These are phyloP conservation scores for Exophiala lecanii-corni DNA, from an alignment of 2,329 filamentous ascomycete genomes.

Conservation along the genomic window DNA sequence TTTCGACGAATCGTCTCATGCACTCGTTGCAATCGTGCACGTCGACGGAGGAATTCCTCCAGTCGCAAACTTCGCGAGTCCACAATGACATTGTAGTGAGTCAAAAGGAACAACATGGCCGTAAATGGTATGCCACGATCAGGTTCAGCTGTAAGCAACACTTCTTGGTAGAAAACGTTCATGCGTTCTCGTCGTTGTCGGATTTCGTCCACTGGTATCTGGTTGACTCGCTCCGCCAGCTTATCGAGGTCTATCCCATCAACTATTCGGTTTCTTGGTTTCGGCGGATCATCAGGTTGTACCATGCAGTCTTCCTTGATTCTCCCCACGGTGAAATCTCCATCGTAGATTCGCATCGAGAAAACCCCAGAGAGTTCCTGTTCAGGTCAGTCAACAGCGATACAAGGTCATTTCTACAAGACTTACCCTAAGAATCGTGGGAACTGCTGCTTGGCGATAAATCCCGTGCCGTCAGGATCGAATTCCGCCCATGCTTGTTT, in stretches of 20 bases:
- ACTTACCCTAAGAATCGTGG: conserved; percentile 75
- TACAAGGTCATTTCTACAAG: conserved; percentile 11
- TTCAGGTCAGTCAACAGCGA: conserved; percentile 20
- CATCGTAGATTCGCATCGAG: conserved; percentile 92
- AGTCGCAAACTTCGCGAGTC: conserved; percentile 93
- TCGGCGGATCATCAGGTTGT: conserved; percentile 47
- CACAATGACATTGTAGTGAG: conserved; percentile 97
- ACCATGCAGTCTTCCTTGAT: conserved; percentile 80
- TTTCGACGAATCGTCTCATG: conserved; percentile 90
- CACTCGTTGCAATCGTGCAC: conserved; percentile 84
- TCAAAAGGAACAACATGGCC: conserved; percentile 86
- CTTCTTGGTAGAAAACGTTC: conserved; percentile 96
- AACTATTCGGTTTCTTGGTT: conserved; percentile 37
- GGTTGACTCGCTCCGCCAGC: conserved; percentile 66
- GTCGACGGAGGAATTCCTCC: conserved; percentile 88
- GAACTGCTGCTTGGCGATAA: conserved; percentile 84
- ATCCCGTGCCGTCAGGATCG: conserved; percentile 86
- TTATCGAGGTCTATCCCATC: conserved; percentile 66
- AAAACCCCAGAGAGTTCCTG: conserved; percentile 88
- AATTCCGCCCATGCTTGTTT: conserved; percentile 98
- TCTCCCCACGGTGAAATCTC: conserved; percentile 78
- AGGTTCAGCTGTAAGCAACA: conserved; percentile 86
- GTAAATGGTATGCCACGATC: conserved; percentile 89
- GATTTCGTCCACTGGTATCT: conserved; percentile 71
- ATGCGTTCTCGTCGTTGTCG: conserved; percentile 71